Evolutionary conservation across 352 stramenopile species (phyloP).

Genomic region (Phytophthora tubulina): DNA sequence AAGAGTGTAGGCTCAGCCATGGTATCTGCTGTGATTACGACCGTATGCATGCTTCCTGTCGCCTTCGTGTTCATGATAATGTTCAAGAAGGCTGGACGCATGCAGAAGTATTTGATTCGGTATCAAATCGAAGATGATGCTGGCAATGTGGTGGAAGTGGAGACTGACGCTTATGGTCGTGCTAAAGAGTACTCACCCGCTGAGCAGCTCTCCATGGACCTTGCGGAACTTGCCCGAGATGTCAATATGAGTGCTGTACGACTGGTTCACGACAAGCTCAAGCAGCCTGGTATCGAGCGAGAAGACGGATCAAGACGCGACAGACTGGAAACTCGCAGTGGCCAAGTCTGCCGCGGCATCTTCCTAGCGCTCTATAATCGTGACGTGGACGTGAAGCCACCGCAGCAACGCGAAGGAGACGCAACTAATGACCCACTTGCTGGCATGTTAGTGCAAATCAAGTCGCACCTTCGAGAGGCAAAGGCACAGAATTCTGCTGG

Average conservation of each 20-base stretch:
- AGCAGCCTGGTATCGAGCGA: slow-evolving; percentile 35
- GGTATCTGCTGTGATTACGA: slow-evolving; percentile 66
- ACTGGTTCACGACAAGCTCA: slow-evolving; percentile 47
- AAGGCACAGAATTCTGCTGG: neutral
- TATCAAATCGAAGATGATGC: slow-evolving; percentile 72
- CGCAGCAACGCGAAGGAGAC: slow-evolving; percentile 31
- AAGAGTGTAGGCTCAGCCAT: slow-evolving; percentile 62
- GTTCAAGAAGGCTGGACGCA: slow-evolving; percentile 75
- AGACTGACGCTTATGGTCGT: slow-evolving; percentile 74
- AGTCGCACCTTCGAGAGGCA: slow-evolving; percentile 53
- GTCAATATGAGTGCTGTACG: slow-evolving; percentile 47
- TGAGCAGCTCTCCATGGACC: slow-evolving; percentile 64
- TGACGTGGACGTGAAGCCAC: slow-evolving; percentile 53
- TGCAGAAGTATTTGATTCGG: slow-evolving; percentile 70
- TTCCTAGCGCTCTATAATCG: slow-evolving; percentile 73
- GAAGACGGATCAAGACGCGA: slow-evolving; percentile 11
- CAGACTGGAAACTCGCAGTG: slow-evolving; percentile 26
- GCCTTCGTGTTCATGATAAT: slow-evolving; percentile 73
- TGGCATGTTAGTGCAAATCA: slow-evolving; percentile 58
- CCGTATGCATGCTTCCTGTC: slow-evolving; percentile 72
- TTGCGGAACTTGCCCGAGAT: slow-evolving; percentile 58
- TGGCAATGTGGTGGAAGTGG: slow-evolving; percentile 66
- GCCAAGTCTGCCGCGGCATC: slow-evolving; percentile 62
- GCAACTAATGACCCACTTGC: slow-evolving; percentile 47
- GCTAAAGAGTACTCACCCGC: slow-evolving; percentile 54